These are phyloP conservation scores for Dicorynia guianensis DNA, from an alignment of 306 rosid species.

Conservation along the genomic window DNA sequence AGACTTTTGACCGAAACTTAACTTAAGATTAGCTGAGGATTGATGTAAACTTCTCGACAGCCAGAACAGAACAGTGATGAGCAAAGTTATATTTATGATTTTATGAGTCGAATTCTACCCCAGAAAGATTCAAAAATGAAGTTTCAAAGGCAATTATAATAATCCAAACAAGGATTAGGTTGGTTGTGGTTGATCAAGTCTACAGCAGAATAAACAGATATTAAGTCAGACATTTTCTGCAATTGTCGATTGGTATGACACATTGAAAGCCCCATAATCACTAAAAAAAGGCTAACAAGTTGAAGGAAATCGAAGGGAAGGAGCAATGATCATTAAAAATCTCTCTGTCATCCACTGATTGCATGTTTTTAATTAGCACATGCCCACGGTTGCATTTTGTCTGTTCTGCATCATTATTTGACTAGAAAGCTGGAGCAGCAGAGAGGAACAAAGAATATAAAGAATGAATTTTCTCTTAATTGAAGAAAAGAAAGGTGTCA, in stretches of 20 bases:
- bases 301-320: not conserved
- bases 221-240: not conserved
- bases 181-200: not conserved
- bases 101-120: not conserved
- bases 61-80: constrained; percentile 8
- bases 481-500: no score
- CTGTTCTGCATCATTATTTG: not conserved
- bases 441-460: no score
- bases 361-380: not conserved
- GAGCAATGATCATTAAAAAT: not conserved
- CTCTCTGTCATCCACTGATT: constrained; percentile 17
- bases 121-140: not conserved
- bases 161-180: not conserved
- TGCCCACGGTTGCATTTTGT: not conserved
- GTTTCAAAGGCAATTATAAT: not conserved
- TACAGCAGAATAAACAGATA: constrained; percentile 1
- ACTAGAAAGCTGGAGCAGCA: not conserved
- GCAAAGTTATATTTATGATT: not conserved
- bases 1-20: not conserved
- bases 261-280: constrained; percentile 19
- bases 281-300: not conserved
- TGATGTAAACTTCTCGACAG: constrained; percentile 9
- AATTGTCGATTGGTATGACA: not conserved
- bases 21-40: not conserved
- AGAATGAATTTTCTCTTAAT: no score